Evolutionary conservation across 106 monocot species (phyloP).

Genomic region (Acorus calamus): DNA sequence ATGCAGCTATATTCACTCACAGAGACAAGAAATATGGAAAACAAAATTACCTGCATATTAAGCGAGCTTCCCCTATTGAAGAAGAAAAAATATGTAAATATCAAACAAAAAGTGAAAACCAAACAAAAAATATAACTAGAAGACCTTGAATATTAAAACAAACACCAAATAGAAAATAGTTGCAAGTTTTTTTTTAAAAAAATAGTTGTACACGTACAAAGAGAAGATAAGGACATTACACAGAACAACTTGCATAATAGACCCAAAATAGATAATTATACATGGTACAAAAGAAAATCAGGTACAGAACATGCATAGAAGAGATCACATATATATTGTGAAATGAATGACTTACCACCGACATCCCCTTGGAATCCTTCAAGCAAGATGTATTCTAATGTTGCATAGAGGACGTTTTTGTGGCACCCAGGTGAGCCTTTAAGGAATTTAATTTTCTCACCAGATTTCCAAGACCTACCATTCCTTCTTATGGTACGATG

Average conservation of each 20-base stretch:
- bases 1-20: neutral
- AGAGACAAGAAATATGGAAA: neutral
- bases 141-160: neutral
- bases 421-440: conserved; percentile 14
- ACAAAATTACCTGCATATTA: conserved; percentile 26
- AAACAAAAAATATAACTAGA: neutral
- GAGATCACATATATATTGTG: too few relatives aligned
- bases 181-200: neutral
- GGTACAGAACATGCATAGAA: too few relatives aligned
- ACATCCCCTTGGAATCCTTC: conserved; percentile 34
- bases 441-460: conserved; percentile 18
- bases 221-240: too few relatives aligned
- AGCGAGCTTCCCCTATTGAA: conserved; percentile 25
- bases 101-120: too few relatives aligned
- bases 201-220: too few relatives aligned
- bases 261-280: too few relatives aligned
- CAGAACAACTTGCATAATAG: too few relatives aligned
- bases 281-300: too few relatives aligned
- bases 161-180: neutral
- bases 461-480: conserved; percentile 15
- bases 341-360: conserved; percentile 14
- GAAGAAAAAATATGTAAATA: neutral
- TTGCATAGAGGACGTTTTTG: conserved; percentile 21
- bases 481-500: conserved; percentile 18
- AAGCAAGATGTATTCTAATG: conserved; percentile 23